Conservation (phyloP, 768 basidiomycete genomes). For the Mycena albidolilacea region DNA sequence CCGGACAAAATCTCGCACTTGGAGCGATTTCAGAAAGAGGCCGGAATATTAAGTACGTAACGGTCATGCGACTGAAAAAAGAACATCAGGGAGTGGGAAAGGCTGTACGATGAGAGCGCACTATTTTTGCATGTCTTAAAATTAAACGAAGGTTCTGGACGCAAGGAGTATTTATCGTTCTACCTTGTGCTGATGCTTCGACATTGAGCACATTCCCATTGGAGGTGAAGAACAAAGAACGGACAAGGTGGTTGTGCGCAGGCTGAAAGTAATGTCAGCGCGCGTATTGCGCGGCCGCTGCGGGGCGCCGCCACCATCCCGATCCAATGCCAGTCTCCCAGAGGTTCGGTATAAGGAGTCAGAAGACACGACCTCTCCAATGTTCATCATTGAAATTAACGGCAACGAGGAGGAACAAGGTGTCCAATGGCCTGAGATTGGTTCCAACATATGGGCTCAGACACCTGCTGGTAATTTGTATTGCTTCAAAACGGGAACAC, state of each 20-base stretch:
- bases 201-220: not conserved
- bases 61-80: not conserved
- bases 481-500: conserved; percentile 62
- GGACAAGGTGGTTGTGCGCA: not conserved
- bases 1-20: conserved; percentile 1
- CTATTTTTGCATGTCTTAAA: conserved; percentile 13
- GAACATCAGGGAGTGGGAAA: conserved; percentile 3
- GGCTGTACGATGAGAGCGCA: not conserved
- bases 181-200: conserved; percentile 1
- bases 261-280: not conserved
- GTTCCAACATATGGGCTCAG: not conserved
- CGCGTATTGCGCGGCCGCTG: not conserved
- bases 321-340: not conserved
- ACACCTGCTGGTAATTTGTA: not conserved
- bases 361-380: conserved; percentile 19
- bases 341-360: conserved; percentile 2
- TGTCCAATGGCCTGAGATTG: not conserved
- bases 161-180: not conserved
- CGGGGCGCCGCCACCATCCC: not conserved
- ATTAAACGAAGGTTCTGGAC: not conserved
- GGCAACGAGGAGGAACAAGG: conserved; percentile 6
- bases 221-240: not conserved
- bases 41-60: not conserved
- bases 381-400: conserved; percentile 17
- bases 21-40: conserved; percentile 12